Conservation (phyloP, 1,139 yeast genomes). For the Kluyveromyces sp. region DNA sequence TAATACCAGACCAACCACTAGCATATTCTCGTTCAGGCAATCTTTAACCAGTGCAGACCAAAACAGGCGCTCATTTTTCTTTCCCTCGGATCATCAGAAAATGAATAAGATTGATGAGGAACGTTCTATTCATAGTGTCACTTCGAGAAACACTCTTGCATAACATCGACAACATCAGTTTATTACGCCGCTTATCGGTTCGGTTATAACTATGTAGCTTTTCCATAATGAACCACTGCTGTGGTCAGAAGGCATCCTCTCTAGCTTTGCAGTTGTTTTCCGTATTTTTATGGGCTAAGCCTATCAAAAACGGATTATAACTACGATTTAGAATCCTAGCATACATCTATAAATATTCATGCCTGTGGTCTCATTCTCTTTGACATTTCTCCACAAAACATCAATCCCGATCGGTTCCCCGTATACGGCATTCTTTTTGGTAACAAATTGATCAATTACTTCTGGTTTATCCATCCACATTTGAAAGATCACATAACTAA, state of each 20-base stretch:
- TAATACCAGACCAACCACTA: constrained; percentile 4
- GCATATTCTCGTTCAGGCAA: constrained; percentile 3
- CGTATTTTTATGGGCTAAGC: not conserved
- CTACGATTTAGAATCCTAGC: constrained; percentile 11
- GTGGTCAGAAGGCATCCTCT: no score
- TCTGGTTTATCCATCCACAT: constrained; percentile 37
- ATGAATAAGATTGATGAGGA: constrained; percentile 5
- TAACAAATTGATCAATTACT: constrained; percentile 32
- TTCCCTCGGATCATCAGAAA: not conserved
- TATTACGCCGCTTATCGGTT: no score
- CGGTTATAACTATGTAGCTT: no score
- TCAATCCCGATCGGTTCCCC: constrained; percentile 12
- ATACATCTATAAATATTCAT: constrained; percentile 14
- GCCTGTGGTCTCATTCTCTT: constrained; percentile 9
- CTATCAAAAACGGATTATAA: not conserved
- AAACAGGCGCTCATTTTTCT: constrained; percentile 2
- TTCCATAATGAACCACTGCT: no score
- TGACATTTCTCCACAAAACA: constrained; percentile 16
- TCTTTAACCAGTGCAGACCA: constrained; percentile 5
- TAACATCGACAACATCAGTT: not conserved
- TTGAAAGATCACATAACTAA: constrained; percentile 38
- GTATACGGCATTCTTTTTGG: constrained; percentile 28
- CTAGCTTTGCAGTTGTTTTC: no score
- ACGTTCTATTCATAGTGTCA: not conserved
- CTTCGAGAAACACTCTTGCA: constrained; percentile 4